Evolutionary conservation across 1,139 yeast genomes (phyloP).

Genomic region (Hansenula sp.): DNA sequence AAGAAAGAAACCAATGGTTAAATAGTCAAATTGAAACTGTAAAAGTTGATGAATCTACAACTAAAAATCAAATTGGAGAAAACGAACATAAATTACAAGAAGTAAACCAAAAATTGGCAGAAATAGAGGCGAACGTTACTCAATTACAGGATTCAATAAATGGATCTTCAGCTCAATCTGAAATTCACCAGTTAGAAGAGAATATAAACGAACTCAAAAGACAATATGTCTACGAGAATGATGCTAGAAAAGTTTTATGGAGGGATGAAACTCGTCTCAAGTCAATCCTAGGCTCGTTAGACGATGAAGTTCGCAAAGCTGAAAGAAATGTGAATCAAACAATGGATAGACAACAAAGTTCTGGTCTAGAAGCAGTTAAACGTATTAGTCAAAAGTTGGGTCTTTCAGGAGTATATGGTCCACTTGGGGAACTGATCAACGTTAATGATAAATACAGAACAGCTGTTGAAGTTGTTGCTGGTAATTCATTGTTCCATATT

Average conservation of each 20-base stretch:
- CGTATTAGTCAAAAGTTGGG: constrained; percentile 53
- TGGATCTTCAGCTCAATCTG: constrained; percentile 30
- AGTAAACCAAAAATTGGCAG: constrained; percentile 13
- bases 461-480: constrained; percentile 88
- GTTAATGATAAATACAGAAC: constrained; percentile 80
- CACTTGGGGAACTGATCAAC: constrained; percentile 75
- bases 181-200: constrained; percentile 25
- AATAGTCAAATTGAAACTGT: constrained; percentile 39
- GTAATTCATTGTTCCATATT: constrained; percentile 78
- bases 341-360: constrained; percentile 66
- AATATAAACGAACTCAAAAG: constrained; percentile 32
- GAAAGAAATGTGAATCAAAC: constrained; percentile 62
- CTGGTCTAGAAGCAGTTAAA: constrained; percentile 66
- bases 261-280: constrained; percentile 67
- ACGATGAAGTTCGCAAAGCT: constrained; percentile 52
- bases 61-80: constrained; percentile 20
- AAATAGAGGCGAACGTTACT: constrained; percentile 26
- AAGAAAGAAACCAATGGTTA: constrained; percentile 73
- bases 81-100: constrained; percentile 12
- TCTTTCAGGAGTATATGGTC: constrained; percentile 69
- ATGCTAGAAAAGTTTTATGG: constrained; percentile 72
- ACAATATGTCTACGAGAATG: constrained; percentile 45
- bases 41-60: constrained; percentile 23
- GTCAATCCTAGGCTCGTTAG: constrained; percentile 50
- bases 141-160: constrained; percentile 34